Base-by-base conservation (phyloP, 257 asterid genomes). In the Gentiana dahurica region DNA sequence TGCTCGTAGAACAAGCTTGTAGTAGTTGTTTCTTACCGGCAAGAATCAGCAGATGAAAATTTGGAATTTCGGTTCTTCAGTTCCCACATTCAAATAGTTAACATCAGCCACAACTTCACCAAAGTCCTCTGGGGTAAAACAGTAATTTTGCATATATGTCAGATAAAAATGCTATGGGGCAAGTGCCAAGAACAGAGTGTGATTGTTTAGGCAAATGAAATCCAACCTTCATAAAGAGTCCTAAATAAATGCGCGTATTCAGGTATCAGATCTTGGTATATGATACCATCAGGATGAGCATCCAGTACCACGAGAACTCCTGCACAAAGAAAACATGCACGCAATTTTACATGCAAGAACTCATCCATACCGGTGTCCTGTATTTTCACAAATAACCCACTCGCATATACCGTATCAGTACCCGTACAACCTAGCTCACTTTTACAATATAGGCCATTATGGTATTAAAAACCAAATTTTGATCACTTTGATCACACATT, bases 241-340 rank as follows among this genome's bases (percentile, higher is more conserved):
- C 98, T 81, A 44, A 81, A 94, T 35, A 67, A 5, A 1, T 64
- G 44, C n/a, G 77, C 94, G 57, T 90, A 90, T 47, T 77, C 69
- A 2, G 96, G 95, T 52, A 90, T 73, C 67, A 90, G 95, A 71
- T 90, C 98, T 62, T 38, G 71, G 77, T 74, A 87, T 39, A 90
- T 82, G 71, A 90, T 77, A 63, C 98, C 96, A 12, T 67, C 79
- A 38, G 98, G 98, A 70, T 64, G 73, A 36, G 98, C 96, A 74
- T 90, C 98, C 73, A 90, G 68, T 60, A 81, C 95, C 47, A 87
- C 95, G 34, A 90, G 78, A 58, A 87, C 94, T 69, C 98, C 98
- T 90, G 89, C 60, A 64, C 59, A 58, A 39, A 49, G 53, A 51
- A 48, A 61, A 51, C 9, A 41, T 41, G 9, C 46, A 24, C 24